Evolutionary conservation across 1,139 yeast species (phyloP).

Genomic region (Geotrichum fermentans): DNA sequence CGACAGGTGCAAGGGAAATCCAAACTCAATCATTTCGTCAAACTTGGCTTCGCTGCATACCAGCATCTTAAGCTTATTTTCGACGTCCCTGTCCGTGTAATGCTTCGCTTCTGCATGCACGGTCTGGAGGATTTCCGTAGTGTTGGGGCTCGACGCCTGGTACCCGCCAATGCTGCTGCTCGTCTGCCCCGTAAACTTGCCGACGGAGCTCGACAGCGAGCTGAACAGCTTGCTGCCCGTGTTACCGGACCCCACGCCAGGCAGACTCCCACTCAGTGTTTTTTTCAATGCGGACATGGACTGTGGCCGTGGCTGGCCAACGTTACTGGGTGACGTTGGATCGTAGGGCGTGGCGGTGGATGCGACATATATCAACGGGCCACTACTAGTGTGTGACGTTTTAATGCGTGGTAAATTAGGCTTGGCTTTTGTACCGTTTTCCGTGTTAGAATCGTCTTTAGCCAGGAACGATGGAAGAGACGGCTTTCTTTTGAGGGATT

Average conservation of each 20-base stretch:
- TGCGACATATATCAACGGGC: too few species aligned
- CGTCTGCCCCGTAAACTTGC: neutral
- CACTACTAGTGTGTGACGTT: too few species aligned
- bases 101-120: slow-evolving; percentile 13
- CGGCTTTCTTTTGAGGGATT: neutral
- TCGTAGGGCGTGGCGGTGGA: neutral
- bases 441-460: neutral
- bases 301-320: neutral
- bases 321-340: neutral
- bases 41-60: slow-evolving; percentile 24
- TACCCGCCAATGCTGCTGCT: neutral
- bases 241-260: neutral
- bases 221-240: slow-evolving; percentile 4
- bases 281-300: neutral
- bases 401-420: neutral
- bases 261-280: neutral
- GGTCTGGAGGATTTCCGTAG: neutral
- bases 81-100: slow-evolving; percentile 28
- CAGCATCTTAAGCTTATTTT: slow-evolving; percentile 26
- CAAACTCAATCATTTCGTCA: slow-evolving; percentile 32
- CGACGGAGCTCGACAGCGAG: slow-evolving; percentile 4
- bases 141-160: neutral
- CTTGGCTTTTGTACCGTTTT: neutral
- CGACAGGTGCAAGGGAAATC: slow-evolving; percentile 28
- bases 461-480: neutral